Base-by-base conservation (phyloP, 139 green algal species). In the Limnomonas spitsbergensis region DNA sequence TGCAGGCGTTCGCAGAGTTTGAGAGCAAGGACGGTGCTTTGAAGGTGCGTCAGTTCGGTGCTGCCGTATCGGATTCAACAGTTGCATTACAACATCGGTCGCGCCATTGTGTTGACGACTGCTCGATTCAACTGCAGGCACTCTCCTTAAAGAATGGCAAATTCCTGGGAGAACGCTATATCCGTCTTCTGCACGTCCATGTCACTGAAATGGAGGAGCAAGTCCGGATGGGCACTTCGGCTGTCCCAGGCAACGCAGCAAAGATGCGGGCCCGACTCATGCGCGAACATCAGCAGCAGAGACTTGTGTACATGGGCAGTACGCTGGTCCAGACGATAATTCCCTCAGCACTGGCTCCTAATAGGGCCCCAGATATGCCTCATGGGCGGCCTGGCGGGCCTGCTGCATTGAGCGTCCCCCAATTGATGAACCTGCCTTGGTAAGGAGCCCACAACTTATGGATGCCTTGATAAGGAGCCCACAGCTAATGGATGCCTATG, bases 151-250 rank as follows among this genome's bases (percentile, higher is more conserved):
- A 90, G 69, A 93, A 93, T 68, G 89, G 89, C 0, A 81, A 91
- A 32, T 93, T 89, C 77, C 88, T 93, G 24, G 89, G 89, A 0
- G 86, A 93, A 53, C 87, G 89, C 32, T 93, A 93, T 53, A 87
- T 93, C 34, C 83, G 88, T 3, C 82, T 93, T 47, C 76, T 93
- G 69, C 89, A 90, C 36, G 89, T 93, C 4, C 87, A 87, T 0
- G 85, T 85, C 36, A 77, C 87, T 14, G 89, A 93, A 40, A 91
- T 93, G 89, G 86, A 90, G 79, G 84, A 91, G 77, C 88, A 92
- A 73, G 84, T 89, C 20, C 66, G 83, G 24, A 71, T 91, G 1
- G 87, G 87, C 35, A 91, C 87, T 0, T 71, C 88, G 14, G 87
- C 87, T 1, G 86, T 91, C 40, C 87, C 87, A 3, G 87, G 87